Base-by-base conservation (phyloP, 2,329 filamentous ascomycete genomes). In the Aspergillus eucalypticola region DNA sequence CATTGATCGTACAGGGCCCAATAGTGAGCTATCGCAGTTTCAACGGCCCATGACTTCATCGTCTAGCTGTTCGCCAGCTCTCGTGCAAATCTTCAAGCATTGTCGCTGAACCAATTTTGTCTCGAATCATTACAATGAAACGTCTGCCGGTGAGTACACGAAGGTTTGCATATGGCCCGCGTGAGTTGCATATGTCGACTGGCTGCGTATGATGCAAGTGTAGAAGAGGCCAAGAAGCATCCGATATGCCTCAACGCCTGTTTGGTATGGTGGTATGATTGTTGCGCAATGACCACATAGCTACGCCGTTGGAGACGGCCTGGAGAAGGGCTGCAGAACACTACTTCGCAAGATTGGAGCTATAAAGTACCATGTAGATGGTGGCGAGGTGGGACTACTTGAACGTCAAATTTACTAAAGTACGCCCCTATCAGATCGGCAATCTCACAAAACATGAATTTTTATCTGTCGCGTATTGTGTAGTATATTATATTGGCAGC, bases 1-100 rank as follows among this genome's bases (percentile, higher is more conserved):
- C 53, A 55, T 55, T 23, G 39, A 41, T 19, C 17, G 21, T 35
- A 23, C 38, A 29, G 25, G 53, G 27, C 13, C 41, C 19, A 15
- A 44, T 35, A 11, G 21, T 21, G 41, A 44, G 19, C 17, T 46
- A 25, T 55, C 39, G 25, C 23, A 13, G 11, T 25, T 17, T 21
- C 42, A 44, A 44, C 42, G 17, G 23, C 53, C n/a, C 23, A 55
- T 55, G 53, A 55, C 53, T 29, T 55, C 53, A 55, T 55, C 13
- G 39, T 39, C 5, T 25, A 21, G 21, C 19, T 41, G 51, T n/a
- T 54, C 23, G 15, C 21, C 41, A 27, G 25, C 35, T 32, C 13
- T 25, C 15, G 38, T 23, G 15, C 13, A 35, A n/a, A 44, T 25
- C 19, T 15, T 32, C 29, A 10, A 35, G 8, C 52, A n/a, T 35